These are phyloP conservation scores for Cladosporium sphaerospermum DNA, from an alignment of 2,329 filamentous ascomycete species.

Conservation along the genomic window DNA sequence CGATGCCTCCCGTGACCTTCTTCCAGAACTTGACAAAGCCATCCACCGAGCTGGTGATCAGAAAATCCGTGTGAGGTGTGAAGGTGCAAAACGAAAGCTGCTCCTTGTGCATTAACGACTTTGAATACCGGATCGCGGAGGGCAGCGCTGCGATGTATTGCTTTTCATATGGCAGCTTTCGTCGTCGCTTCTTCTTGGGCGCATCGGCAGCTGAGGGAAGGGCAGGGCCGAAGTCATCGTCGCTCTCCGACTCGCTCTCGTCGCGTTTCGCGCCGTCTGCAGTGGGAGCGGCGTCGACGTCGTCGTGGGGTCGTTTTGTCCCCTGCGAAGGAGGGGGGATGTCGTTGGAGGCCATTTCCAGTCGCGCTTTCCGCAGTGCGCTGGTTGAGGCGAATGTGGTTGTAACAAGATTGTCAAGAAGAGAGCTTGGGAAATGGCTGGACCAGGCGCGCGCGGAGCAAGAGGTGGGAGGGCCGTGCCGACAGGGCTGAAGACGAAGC, in stretches of 20 bases:
- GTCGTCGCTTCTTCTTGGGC: conserved; percentile 84
- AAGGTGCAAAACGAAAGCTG: conserved; percentile 82
- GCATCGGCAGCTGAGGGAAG: conserved; percentile 71
- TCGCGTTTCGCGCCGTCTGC: conserved; percentile 12
- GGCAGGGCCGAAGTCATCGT: conserved; percentile 87
- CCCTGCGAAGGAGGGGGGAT: conserved; percentile 15
- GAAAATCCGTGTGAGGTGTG: conserved; percentile 86
- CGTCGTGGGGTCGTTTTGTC: conserved; percentile 26
- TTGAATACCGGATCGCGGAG: conserved; percentile 74
- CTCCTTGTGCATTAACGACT: conserved; percentile 97
- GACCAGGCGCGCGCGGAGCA: too few species aligned
- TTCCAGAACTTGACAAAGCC: conserved; percentile 99
- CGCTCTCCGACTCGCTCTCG: conserved; percentile 56
- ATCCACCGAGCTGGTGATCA: conserved; percentile 88
- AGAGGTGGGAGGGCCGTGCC: too few species aligned
- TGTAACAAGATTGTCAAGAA: too few species aligned
- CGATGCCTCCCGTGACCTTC: conserved; percentile 75
- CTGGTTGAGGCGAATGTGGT: too few species aligned
- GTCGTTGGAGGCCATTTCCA: conserved; percentile 4
- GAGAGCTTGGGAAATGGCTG: too few species aligned
- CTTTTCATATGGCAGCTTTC: conserved; percentile 88
- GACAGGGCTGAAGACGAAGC: neutral
- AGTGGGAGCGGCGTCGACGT: conserved; percentile 16
- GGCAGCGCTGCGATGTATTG: conserved; percentile 89
- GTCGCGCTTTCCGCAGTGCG: too few species aligned